These are phyloP conservation scores for Penicillium sp. DNA, from an alignment of 2,329 filamentous ascomycete species.

Conservation along the genomic window DNA sequence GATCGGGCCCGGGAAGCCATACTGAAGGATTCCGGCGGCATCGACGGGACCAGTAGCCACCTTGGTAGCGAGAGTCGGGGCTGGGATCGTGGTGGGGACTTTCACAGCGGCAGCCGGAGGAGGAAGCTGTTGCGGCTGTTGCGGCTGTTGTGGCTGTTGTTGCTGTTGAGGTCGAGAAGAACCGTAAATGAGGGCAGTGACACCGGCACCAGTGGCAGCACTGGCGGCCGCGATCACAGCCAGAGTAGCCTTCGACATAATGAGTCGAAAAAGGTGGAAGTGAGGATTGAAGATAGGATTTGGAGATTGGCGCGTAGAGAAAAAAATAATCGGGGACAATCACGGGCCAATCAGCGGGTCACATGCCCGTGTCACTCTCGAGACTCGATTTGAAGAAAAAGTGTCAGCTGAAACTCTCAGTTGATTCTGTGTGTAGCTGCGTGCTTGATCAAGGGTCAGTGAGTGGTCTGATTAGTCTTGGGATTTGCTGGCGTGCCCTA, in stretches of 20 bases:
- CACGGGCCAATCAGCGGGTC: constrained; percentile 27
- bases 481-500: background rate
- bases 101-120: constrained; percentile 27
- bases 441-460: background rate
- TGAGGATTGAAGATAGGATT: background rate
- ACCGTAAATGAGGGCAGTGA: constrained; percentile 66
- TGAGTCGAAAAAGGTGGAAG: constrained; percentile 21
- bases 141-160: constrained; percentile 22
- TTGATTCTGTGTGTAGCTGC: background rate
- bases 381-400: background rate
- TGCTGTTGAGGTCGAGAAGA: constrained; percentile 29
- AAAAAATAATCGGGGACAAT: constrained; percentile 9
- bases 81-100: constrained; percentile 30
- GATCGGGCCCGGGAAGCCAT: constrained; percentile 89
- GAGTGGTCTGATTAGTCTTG: background rate
- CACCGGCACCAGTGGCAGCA: constrained; percentile 71
- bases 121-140: constrained; percentile 34
- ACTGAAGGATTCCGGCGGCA: constrained; percentile 74
- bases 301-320: constrained; percentile 2
- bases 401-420: background rate
- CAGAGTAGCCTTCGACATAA: constrained; percentile 76
- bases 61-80: constrained; percentile 18
- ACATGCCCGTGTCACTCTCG: constrained; percentile 3
- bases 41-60: constrained; percentile 55
- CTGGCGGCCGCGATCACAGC: constrained; percentile 73